These are phyloP conservation scores for Metschnikowia drakensbergensis DNA, from an alignment of 805 yeast genomes.

Conservation along the genomic window DNA sequence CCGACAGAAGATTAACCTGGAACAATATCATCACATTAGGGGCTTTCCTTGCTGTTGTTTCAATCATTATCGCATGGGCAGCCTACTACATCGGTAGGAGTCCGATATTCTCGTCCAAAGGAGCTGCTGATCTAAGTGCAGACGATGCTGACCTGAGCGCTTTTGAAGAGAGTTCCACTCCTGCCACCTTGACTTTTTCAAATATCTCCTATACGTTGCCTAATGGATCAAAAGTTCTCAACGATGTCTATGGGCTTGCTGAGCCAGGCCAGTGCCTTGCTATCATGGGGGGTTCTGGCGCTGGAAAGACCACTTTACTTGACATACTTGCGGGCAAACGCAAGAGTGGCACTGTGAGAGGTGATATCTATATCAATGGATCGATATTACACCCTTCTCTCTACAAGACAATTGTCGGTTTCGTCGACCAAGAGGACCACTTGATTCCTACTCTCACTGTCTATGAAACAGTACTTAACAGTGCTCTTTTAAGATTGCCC, in stretches of 20 bases:
- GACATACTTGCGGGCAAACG: constrained; percentile 89
- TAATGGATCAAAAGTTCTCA: constrained; percentile 50
- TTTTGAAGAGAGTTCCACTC: constrained; percentile 52
- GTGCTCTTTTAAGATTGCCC: constrained; percentile 87
- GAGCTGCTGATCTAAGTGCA: constrained; percentile 11
- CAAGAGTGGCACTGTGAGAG: constrained; percentile 68
- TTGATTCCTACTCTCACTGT: constrained; percentile 91
- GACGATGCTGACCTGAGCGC: constrained; percentile 29
- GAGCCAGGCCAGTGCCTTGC: constrained; percentile 89
- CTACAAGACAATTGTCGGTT: constrained; percentile 73
- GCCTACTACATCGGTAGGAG: constrained; percentile 53
- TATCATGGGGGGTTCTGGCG: constrained; percentile 98
- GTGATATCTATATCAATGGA: constrained; percentile 78
- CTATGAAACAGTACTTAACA: constrained; percentile 88
- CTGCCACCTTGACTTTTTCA: constrained; percentile 74
- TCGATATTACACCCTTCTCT: constrained; percentile 39
- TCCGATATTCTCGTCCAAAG: constrained; percentile 50
- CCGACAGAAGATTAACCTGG: constrained; percentile 40
- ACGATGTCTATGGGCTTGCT: constrained; percentile 67
- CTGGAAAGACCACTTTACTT: constrained; percentile 91
- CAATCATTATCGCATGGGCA: constrained; percentile 39
- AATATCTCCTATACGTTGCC: constrained; percentile 56
- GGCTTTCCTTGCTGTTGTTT: constrained; percentile 41
- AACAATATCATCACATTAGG: constrained; percentile 46
- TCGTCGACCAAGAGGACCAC: constrained; percentile 94